Base-by-base conservation (phyloP, 768 basidiomycete species). In the Agrocybe pediades region DNA sequence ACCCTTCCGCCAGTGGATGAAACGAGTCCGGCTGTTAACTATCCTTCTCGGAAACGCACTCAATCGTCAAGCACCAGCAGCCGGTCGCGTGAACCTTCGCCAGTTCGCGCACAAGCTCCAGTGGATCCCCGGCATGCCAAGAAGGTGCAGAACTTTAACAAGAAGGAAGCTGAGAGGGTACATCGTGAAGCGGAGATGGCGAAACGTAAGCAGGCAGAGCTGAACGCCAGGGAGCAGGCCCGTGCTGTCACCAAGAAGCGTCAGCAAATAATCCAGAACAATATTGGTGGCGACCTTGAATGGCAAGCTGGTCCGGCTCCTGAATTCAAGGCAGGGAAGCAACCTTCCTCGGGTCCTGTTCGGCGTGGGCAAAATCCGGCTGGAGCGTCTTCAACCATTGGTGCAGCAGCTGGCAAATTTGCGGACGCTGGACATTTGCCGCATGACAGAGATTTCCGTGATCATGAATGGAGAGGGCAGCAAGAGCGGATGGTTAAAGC, bases 171-270 rank as follows among this genome's bases (percentile, higher is more conserved):
- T 2, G 86, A 90, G 63, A 83, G 88, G 33, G 68, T 89, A 46
- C 83, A 85, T 52, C 83, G 81, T 54, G 92, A 95, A 69, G 89
- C 90, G 17, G 92, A 95, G 76, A 83, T 87, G 63, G 89, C 91
- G 61, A 86, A 88, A 57, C 90, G 92, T 58, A 85, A 85, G 51
- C 77, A 90, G 57, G 84, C 81, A 16, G 84, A 87, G 68, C 85
- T 84, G 62, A 85, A 76, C 65, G 85, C 91, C 56, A 84, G 86
- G 62, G 95, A 97, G 63, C 89, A 94, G 69, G 91, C 94, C 16
- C 84, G 94, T 50, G 92, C 92, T 41, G 94, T 96, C 70, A 89
- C 95, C 86, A 83, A 87, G 64, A 96, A 95, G 75, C 88, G 92
- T 58, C 86, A 83, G 55, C 84, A 87, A 59, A 79, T 92, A 70